Conservation (phyloP, 2,329 filamentous ascomycete species). For the Gnomoniopsis sp. region DNA sequence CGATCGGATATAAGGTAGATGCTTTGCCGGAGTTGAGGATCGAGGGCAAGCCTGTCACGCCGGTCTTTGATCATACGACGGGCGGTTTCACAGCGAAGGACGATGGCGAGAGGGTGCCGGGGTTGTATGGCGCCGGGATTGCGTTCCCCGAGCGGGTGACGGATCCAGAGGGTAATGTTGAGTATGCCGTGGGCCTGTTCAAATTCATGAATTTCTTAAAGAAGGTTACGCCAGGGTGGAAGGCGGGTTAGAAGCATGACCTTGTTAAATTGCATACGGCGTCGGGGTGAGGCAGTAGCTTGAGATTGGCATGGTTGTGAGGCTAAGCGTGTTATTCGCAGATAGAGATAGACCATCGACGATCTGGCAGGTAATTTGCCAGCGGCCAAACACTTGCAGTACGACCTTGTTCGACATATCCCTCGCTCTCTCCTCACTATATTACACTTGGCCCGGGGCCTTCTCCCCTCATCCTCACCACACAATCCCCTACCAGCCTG, state of each 20-base stretch:
- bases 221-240: constrained; percentile 51
- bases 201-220: constrained; percentile 65
- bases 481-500: too few species aligned
- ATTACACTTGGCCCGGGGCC: too few species aligned
- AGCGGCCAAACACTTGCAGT: too few species aligned
- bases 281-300: too few species aligned
- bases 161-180: constrained; percentile 59
- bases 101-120: constrained; percentile 39
- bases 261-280: too few species aligned
- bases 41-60: constrained; percentile 21
- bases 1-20: constrained; percentile 54
- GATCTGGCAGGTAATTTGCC: too few species aligned
- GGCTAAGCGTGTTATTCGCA: too few species aligned
- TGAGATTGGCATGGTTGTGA: too few species aligned
- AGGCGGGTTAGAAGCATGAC: background rate
- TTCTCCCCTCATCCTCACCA: too few species aligned
- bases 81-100: constrained; percentile 45
- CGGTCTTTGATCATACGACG: constrained; percentile 30
- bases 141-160: constrained; percentile 59
- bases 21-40: constrained; percentile 44
- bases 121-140: constrained; percentile 59
- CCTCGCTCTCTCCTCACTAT: too few species aligned
- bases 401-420: too few species aligned
- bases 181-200: constrained; percentile 59
- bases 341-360: too few species aligned